Percentiles rank a stretch among this genome's conserved stretches.
Evolutionary conservation across 1,284 basidiomycete genomes (phyloP).

Genomic region (Ganoderma sp.): DNA sequence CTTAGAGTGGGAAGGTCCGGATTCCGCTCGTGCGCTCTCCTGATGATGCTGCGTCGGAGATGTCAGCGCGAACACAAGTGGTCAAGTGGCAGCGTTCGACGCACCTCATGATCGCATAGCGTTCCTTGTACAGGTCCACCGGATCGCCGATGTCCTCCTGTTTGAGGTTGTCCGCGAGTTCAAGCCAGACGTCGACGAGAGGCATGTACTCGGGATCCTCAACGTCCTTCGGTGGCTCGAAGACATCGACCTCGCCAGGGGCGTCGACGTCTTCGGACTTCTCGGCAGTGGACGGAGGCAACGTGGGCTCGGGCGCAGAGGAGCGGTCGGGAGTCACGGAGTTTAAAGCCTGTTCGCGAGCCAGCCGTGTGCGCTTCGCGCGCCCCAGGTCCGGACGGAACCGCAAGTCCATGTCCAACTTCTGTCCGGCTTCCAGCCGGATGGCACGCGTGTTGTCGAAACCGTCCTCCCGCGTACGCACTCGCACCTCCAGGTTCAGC

Average conservation of each 20-base stretch:
- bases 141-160: constrained; percentile 4
- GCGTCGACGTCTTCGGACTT: background rate
- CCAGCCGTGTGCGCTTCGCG: background rate
- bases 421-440: background rate
- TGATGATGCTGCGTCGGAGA: background rate
- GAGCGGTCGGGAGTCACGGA: background rate
- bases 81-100: background rate
- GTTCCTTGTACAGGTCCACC: constrained; percentile 4
- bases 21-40: background rate
- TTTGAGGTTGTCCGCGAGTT: constrained; percentile 5
- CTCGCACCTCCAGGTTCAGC: background rate
- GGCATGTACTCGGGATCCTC: background rate
- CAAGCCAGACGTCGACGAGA: constrained; percentile 1
- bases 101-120: background rate
- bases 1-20: background rate
- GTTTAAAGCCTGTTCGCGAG: background rate
- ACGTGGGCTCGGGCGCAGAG: background rate
- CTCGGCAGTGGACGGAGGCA: background rate
- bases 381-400: background rate
- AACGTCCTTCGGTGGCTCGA: background rate
- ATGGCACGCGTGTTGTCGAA: background rate
- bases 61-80: background rate
- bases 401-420: background rate
- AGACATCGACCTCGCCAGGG: background rate
- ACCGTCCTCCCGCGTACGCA: background rate